Percentiles rank a stretch among this genome's conserved stretches.
Conservation (phyloP, 2,329 filamentous ascomycete genomes). For the Aspergillus viridinutans region DNA sequence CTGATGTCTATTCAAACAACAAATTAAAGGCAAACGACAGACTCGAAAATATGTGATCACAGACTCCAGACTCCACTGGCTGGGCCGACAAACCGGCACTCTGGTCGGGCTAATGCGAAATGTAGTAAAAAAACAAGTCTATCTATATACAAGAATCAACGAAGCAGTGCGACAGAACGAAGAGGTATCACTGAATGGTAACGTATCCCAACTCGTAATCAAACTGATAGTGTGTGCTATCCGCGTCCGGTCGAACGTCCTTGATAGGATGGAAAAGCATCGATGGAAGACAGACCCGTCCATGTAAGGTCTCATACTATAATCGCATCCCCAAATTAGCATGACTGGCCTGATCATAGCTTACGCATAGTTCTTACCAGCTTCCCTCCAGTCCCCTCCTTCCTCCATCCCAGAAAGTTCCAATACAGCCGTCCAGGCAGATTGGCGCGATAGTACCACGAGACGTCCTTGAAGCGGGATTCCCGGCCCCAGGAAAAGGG, state of each 20-base stretch:
- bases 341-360: not conserved
- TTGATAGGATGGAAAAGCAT: conserved; percentile 30
- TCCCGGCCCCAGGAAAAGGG: conserved; percentile 32
- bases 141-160: not conserved
- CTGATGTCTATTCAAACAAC: not conserved
- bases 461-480: conserved; percentile 29
- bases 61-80: not conserved
- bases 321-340: not conserved
- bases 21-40: not conserved
- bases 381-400: conserved; percentile 17
- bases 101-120: not conserved
- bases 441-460: conserved; percentile 31
- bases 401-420: conserved; percentile 29
- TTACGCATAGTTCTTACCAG: conserved; percentile 3
- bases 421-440: conserved; percentile 30
- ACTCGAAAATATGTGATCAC: not conserved
- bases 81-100: not conserved
- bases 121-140: not conserved
- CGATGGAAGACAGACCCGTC: conserved; percentile 23
- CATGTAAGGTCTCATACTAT: conserved; percentile 11
- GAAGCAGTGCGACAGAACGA: not conserved
- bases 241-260: conserved; percentile 12
- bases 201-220: not conserved
- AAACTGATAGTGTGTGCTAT: conserved; percentile 3
- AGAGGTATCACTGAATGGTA: not conserved